These are phyloP conservation scores for Oryza australiensis DNA, from an alignment of 176 grass and related monocot species.

Conservation along the genomic window DNA sequence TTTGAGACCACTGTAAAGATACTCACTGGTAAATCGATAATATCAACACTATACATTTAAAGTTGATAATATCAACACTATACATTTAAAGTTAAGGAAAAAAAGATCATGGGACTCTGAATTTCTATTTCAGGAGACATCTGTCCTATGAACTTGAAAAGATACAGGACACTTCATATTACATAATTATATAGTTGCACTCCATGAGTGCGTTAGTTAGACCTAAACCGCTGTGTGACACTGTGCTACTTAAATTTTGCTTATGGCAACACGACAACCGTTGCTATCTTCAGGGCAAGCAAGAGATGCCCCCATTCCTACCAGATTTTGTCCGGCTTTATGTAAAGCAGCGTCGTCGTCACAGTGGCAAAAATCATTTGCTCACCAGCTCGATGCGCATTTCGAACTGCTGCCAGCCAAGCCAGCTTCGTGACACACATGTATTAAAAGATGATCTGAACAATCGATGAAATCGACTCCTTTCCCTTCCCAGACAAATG, in stretches of 20 bases:
- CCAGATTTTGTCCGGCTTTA: background rate
- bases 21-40: background rate
- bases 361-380: conserved; percentile 19
- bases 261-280: background rate
- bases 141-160: background rate
- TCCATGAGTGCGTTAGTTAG: background rate
- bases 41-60: background rate
- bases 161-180: background rate
- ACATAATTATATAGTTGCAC: background rate
- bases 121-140: background rate
- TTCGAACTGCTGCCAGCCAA: background rate
- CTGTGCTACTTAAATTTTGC: background rate
- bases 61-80: background rate
- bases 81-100: background rate
- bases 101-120: background rate
- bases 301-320: background rate
- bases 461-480: background rate
- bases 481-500: background rate
- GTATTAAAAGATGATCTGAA: background rate
- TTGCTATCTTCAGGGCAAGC: background rate
- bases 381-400: background rate
- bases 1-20: too few relatives aligned
- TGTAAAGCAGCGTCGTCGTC: conserved; percentile 10
- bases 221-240: background rate
- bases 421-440: background rate